These are phyloP conservation scores for Pichia paraexigua DNA, from an alignment of 805 yeast species.

Conservation along the genomic window DNA sequence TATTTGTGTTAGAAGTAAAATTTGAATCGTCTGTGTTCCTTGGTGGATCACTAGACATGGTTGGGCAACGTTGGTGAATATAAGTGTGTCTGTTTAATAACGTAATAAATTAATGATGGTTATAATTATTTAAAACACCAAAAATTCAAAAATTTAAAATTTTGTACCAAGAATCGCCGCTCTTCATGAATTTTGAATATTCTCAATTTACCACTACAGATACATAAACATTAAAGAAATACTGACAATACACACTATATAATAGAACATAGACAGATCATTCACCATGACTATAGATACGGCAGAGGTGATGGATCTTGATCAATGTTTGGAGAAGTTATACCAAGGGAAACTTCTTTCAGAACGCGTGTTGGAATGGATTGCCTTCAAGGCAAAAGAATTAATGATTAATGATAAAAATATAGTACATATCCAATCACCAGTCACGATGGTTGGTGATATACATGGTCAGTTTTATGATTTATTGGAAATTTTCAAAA, in stretches of 20 bases:
- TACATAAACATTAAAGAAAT: no score
- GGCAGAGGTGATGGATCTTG: slow-evolving; percentile 41
- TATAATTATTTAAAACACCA: no score
- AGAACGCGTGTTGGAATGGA: slow-evolving; percentile 58
- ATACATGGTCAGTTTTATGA: slow-evolving; percentile 98
- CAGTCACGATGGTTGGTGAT: slow-evolving; percentile 95
- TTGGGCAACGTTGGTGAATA: no score
- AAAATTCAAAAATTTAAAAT: no score
- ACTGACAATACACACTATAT: neutral
- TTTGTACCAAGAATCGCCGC: no score
- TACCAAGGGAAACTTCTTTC: slow-evolving; percentile 61
- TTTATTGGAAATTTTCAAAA: slow-evolving; percentile 81
- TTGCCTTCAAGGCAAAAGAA: slow-evolving; percentile 78
- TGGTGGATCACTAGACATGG: neutral
- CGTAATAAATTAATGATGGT: neutral
- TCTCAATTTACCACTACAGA: no score
- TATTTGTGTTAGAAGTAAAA: neutral
- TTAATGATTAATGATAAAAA: slow-evolving; percentile 74
- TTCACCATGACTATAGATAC: slow-evolving; percentile 6
- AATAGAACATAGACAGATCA: neutral
- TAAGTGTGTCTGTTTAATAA: no score
- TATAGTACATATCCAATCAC: slow-evolving; percentile 74
- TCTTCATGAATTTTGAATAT: no score
- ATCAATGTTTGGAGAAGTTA: slow-evolving; percentile 60
- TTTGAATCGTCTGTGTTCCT: neutral